Evolutionary conservation across 768 basidiomycete species (phyloP).

Genomic region (Candolleomyces eurysporus): DNA sequence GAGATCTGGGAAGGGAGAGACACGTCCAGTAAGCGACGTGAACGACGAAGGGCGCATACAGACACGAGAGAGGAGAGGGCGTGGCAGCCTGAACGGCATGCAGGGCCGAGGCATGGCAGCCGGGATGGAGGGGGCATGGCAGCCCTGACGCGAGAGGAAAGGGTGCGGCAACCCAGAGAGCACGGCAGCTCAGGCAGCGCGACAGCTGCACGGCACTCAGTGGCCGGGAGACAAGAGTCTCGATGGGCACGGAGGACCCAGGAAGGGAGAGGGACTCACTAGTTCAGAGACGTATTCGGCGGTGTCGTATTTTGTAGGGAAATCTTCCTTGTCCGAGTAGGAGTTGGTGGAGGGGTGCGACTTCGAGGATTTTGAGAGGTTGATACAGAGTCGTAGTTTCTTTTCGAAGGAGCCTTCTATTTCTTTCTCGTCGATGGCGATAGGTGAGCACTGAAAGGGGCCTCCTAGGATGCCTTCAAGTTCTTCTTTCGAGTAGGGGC

Average conservation of each 20-base stretch:
- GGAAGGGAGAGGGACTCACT: conserved; percentile 14
- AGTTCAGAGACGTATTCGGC: conserved; percentile 21
- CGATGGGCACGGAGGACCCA: conserved; percentile 1
- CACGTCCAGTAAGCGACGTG: too few relatives aligned
- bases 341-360: not conserved
- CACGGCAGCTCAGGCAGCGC: not conserved
- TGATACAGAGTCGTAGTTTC: conserved; percentile 17
- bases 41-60: not conserved
- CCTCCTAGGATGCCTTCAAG: not conserved
- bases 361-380: too few relatives aligned
- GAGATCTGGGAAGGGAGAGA: not conserved
- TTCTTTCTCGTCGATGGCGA: conserved; percentile 1
- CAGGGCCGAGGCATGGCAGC: too few relatives aligned
- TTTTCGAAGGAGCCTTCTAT: conserved; percentile 11
- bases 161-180: too few relatives aligned
- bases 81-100: too few relatives aligned
- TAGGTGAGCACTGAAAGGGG: conserved; percentile 19
- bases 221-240: not conserved
- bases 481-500: conserved; percentile 30
- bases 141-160: too few relatives aligned
- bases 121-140: too few relatives aligned
- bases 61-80: not conserved
- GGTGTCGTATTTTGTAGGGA: conserved; percentile 24
- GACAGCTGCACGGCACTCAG: too few relatives aligned
- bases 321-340: conserved; percentile 18